These are phyloP conservation scores for Glycyrrhiza uralensis DNA, from an alignment of 306 rosid species.

Conservation along the genomic window DNA sequence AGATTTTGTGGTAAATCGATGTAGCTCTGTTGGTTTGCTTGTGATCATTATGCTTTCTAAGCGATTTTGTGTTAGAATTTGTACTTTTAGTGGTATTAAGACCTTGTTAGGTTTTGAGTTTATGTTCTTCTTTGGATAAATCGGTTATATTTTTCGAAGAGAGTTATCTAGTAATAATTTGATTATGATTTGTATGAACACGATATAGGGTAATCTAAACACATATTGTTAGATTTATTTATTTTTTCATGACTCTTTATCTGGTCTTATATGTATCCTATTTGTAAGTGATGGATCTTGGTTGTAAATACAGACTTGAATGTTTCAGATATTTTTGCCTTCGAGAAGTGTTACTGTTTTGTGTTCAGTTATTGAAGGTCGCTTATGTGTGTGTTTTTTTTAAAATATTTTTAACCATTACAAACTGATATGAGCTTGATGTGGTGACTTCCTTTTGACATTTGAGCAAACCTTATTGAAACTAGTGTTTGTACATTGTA, in stretches of 20 bases:
- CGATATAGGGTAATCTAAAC: not conserved
- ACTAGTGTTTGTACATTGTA: too few species aligned
- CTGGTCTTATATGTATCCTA: not conserved
- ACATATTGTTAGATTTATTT: not conserved
- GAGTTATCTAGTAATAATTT: not conserved
- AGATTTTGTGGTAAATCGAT: too few species aligned
- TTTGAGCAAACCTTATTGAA: too few species aligned
- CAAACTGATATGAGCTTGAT: too few species aligned
- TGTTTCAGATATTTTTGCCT: not conserved
- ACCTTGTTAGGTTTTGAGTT: too few species aligned
- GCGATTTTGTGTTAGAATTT: too few species aligned
- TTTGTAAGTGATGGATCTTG: not conserved
- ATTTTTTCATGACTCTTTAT: not conserved
- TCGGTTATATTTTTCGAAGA: not conserved
- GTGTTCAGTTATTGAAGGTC: not conserved
- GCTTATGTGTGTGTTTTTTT: not conserved
- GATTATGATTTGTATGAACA: not conserved
- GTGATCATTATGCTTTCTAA: not conserved
- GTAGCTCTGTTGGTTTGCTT: not conserved
- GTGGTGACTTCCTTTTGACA: too few species aligned
- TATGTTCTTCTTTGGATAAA: not conserved
- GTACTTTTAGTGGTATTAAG: too few species aligned
- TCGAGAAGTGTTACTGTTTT: not conserved
- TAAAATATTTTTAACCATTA: not conserved
- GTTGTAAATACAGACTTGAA: not conserved